Conservation (phyloP, 2,329 filamentous ascomycete species). For the Colletotrichum shisoi region DNA sequence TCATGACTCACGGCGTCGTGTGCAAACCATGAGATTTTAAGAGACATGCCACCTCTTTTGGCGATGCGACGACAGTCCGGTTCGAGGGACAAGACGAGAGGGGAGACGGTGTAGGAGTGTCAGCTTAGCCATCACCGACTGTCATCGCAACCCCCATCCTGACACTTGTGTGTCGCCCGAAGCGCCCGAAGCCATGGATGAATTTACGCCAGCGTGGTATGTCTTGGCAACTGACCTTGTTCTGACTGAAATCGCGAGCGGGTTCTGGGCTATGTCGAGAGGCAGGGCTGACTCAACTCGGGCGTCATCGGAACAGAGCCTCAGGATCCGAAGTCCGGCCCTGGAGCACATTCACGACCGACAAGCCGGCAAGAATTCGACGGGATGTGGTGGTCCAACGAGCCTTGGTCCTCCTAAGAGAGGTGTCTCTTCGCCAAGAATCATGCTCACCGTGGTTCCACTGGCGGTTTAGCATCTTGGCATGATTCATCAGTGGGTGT, state of each 20-base stretch:
- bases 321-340: slow-evolving; percentile 2
- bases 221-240: neutral
- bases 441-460: neutral
- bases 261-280: neutral
- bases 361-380: neutral
- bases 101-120: slow-evolving; percentile 1
- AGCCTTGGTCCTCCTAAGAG: neutral
- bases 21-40: neutral
- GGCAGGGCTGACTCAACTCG: slow-evolving; percentile 10
- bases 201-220: neutral
- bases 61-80: neutral
- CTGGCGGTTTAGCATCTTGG: slow-evolving; percentile 13
- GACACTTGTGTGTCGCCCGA: slow-evolving; percentile 13
- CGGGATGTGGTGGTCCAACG: neutral
- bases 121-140: slow-evolving; percentile 5
- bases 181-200: neutral
- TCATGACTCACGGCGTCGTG: neutral
- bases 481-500: slow-evolving; percentile 18
- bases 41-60: neutral
- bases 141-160: slow-evolving; percentile 9
- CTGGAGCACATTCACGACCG: neutral
- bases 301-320: slow-evolving; percentile 10
- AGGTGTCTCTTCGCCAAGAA: slow-evolving; percentile 1
- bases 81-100: neutral
- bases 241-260: neutral